Base-by-base conservation (phyloP, 2,329 filamentous ascomycete species). In the Nemania sp. region DNA sequence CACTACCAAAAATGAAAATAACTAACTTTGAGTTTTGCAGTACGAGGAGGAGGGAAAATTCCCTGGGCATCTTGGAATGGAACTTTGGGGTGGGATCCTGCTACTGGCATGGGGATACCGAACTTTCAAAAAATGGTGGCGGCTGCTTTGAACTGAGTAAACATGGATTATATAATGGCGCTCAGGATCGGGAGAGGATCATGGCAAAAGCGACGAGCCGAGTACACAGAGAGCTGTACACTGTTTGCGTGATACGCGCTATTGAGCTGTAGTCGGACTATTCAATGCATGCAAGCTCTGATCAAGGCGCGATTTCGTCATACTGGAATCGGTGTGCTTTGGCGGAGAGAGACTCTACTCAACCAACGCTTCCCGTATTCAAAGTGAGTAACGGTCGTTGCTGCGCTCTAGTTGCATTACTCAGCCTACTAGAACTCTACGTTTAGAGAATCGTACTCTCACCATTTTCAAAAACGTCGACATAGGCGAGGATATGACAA, bases 1-100 rank as follows among this genome's bases (percentile, higher is more conserved):
- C 18, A 22, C 32, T n/a, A 7, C 15, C 35, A 15, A 41, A n/a
- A 20, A 41, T 22, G 22, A 6, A 7, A 3, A 29, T 51, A 41
- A 6, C 61, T 56, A 8, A 63, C 53, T 26, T 4, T 3, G 11
- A 27, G 15, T 24, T 10, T 29, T 27, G 5, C 15, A 56, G 61
- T 63, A 20, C 69, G 70, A 24, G 75, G 72, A n/a, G 74, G 71
- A 8, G 76, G 74, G 22, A 63, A 73, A 27, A 75, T 77, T 11
- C 75, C 73, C 22, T 75, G 68, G 45, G 74, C 74, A 10, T 65
- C 71, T 2, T 77, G 76, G 76, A 77, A 77, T 62, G 82, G 80
- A 54, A 81, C 79, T 1, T 56, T 41, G 24, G 32, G 56, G 6
- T 70, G 68, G 68, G 68, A 70, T 60, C 62, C 66, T 5, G 62